Base-by-base conservation (phyloP, 129 eudicot species). In the Chrysanthemum lavandulifolium region DNA sequence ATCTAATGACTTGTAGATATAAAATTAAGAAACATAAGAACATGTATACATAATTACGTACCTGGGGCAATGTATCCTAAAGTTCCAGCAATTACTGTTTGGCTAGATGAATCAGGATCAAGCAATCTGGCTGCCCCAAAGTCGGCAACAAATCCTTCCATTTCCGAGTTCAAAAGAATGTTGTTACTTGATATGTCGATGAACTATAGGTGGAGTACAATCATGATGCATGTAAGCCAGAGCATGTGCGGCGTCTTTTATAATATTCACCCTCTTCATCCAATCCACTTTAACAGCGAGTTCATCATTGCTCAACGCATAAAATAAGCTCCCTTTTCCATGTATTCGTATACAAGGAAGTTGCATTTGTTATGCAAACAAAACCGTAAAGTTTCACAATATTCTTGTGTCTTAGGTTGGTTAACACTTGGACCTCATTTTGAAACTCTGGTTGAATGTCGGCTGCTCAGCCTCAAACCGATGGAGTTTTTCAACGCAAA, bases 21-120 rank as follows among this genome's bases (percentile, higher is more conserved):
- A 55, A 55, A 33, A 31, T 3, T 3, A 31, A 58, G 3, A 58
- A 36, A 25, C 47, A 40, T 58, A 2, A 21, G 56, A 9, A 13
- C 29, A 2, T 5, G 61, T 25, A 25, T 14, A 73, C 48, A 31
- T 66, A 50, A 50, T 5, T 31, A 50, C 14, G 3, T 59, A 79
- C 87, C 82, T 71, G 84, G 84, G 54, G 84, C 84, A 59, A 75
- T 68, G 73, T 82, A 82, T 61, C 86, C 86, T 12, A 61, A 73
- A 8, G 80, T 78, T 23, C 86, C 83, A 10, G 77, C 83, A 36
- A 82, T 11, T 9, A 71, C 31, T 4, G 80, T 73, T 65, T 51
- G 72, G 65, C 78, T 78, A 19, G 80, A 73, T 18, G 80, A 77
- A 68, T 77, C 79, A 6, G 76, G 76, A 14, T 68, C 56, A 15